Percentiles rank a stretch among this genome's conserved stretches.
Evolutionary conservation across 2,329 filamentous ascomycete species (phyloP).

Genomic region (Colletotrichum sp.): DNA sequence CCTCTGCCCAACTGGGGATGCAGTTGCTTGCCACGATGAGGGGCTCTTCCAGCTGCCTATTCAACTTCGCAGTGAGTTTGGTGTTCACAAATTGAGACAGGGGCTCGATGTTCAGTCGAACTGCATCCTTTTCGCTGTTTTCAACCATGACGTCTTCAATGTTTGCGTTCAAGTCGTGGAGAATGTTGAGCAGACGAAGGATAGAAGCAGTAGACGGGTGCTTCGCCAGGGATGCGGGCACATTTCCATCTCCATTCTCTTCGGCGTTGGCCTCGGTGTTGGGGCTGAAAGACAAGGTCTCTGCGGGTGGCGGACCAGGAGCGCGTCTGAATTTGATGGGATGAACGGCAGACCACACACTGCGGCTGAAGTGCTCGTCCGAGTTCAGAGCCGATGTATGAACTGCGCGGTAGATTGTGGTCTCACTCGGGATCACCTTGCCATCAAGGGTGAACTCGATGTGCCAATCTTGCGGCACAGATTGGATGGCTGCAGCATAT

Average conservation of each 20-base stretch:
- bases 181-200: conserved; percentile 82
- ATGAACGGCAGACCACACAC: conserved; percentile 89
- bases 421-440: conserved; percentile 86
- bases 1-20: conserved; percentile 93
- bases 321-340: conserved; percentile 92
- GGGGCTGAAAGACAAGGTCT: conserved; percentile 65
- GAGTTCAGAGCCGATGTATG: conserved; percentile 62
- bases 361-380: conserved; percentile 73
- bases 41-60: conserved; percentile 94
- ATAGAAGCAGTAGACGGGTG: conserved; percentile 87
- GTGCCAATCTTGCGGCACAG: conserved; percentile 91
- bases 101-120: conserved; percentile 80
- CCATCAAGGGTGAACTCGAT: conserved; percentile 91
- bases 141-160: conserved; percentile 88
- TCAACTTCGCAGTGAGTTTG: conserved; percentile 96
- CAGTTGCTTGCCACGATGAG: conserved; percentile 97
- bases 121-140: conserved; percentile 63
- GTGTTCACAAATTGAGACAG: conserved; percentile 97
- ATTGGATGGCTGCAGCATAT: conserved; percentile 83
- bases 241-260: conserved; percentile 57
- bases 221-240: conserved; percentile 82
- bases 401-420: conserved; percentile 93
- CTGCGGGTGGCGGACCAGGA: conserved; percentile 78
- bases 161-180: conserved; percentile 92
- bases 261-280: conserved; percentile 54